Percentiles rank a stretch among this genome's conserved stretches.
Conservation (phyloP, 2,329 filamentous ascomycete genomes). For the Orbilia oligospora region DNA sequence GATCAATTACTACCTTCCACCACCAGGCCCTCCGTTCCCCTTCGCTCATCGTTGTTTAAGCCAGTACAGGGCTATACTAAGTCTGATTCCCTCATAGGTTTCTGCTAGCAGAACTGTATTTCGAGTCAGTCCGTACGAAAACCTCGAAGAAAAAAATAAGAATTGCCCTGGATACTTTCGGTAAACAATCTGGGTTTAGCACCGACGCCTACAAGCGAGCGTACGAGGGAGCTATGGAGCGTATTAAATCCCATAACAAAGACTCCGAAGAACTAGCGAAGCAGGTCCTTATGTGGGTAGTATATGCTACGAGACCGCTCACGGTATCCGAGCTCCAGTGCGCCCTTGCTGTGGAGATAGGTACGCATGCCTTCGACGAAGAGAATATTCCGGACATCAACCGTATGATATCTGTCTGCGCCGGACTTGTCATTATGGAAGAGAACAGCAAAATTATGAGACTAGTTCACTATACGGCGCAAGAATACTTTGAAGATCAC, state of each 20-base stretch:
- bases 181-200: neutral
- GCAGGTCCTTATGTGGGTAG: slow-evolving; percentile 18
- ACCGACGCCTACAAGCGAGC: neutral
- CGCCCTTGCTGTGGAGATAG: slow-evolving; percentile 29
- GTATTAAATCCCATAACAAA: slow-evolving; percentile 8
- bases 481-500: slow-evolving; percentile 28
- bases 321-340: slow-evolving; percentile 5
- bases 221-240: slow-evolving; percentile 27
- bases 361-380: slow-evolving; percentile 6
- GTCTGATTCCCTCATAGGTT: no score
- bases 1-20: no score
- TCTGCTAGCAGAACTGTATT: slow-evolving; percentile 17
- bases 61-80: no score
- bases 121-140: slow-evolving; percentile 11
- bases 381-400: slow-evolving; percentile 20
- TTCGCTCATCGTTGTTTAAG: no score
- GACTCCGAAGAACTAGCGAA: slow-evolving; percentile 12
- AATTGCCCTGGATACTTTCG: neutral
- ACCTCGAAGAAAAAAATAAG: slow-evolving; percentile 6
- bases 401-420: slow-evolving; percentile 13
- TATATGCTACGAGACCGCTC: slow-evolving; percentile 17
- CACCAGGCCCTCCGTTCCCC: no score
- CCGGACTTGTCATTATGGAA: slow-evolving; percentile 20
- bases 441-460: slow-evolving; percentile 19
- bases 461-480: slow-evolving; percentile 33